Percentiles rank a stretch among this genome's conserved stretches.
These are phyloP conservation scores for Penicillium brevicompactum DNA, from an alignment of 2,329 filamentous ascomycete species.

Conservation along the genomic window DNA sequence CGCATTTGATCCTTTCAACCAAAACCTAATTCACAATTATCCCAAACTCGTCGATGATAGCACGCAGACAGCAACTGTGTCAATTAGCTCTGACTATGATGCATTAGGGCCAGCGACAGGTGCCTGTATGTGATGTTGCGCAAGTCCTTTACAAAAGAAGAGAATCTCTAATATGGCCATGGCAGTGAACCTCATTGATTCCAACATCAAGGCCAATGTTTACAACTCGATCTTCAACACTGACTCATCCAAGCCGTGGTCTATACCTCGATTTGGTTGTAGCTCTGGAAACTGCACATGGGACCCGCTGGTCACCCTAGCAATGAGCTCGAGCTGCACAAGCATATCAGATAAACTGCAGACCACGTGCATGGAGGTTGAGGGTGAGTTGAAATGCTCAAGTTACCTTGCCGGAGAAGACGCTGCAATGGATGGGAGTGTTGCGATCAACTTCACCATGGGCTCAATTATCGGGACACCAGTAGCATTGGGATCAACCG, in stretches of 20 bases:
- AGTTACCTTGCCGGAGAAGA: neutral
- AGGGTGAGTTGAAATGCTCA: neutral
- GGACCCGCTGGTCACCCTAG: slow-evolving; percentile 7
- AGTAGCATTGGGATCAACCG: neutral
- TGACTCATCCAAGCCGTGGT: slow-evolving; percentile 5
- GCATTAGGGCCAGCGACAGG: neutral
- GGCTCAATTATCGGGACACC: neutral
- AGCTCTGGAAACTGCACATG: slow-evolving; percentile 13
- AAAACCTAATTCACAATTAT: slow-evolving; percentile 15
- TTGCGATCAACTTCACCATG: neutral
- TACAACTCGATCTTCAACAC: slow-evolving; percentile 13
- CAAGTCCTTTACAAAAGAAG: neutral
- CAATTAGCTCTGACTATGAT: neutral
- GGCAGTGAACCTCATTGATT: neutral
- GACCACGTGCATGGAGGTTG: neutral
- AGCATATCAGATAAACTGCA: neutral
- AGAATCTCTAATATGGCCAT: neutral
- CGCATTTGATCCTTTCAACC: slow-evolving; percentile 17
- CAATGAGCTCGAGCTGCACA: neutral
- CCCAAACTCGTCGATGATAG: neutral
- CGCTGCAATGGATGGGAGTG: neutral
- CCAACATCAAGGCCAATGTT: slow-evolving; percentile 1
- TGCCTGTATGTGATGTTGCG: neutral
- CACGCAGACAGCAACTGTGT: slow-evolving; percentile 2
- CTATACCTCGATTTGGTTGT: slow-evolving; percentile 10